Percentiles rank a stretch among this genome's conserved stretches.
These are phyloP conservation scores for Noccaea caerulescens DNA, from an alignment of 345 rosid genomes.

Conservation along the genomic window DNA sequence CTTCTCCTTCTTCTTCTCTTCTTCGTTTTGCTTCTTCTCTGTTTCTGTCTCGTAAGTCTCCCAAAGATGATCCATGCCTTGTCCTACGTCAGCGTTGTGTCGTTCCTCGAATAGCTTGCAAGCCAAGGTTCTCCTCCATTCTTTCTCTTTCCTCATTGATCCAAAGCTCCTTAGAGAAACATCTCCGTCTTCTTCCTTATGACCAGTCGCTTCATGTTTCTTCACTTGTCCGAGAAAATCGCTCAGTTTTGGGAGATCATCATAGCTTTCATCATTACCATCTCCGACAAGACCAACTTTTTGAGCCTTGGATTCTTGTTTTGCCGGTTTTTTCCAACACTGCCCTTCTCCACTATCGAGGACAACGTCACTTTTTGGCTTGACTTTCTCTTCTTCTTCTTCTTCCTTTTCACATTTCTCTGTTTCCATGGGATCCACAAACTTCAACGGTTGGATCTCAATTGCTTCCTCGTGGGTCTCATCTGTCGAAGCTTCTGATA, in stretches of 20 bases:
- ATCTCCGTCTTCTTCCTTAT: slow-evolving; percentile 27
- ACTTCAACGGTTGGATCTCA: slow-evolving; percentile 40
- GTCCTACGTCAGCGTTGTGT: slow-evolving; percentile 52
- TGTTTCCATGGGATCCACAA: slow-evolving; percentile 35
- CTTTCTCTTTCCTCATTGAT: slow-evolving; percentile 86
- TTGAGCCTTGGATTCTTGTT: slow-evolving; percentile 59
- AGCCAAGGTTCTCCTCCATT: slow-evolving; percentile 95
- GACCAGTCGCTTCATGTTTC: slow-evolving; percentile 23
- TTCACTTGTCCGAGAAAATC: slow-evolving; percentile 35
- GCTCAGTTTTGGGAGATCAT: slow-evolving; percentile 40
- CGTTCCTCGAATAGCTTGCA: slow-evolving; percentile 94
- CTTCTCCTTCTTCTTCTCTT: slow-evolving; percentile 39
- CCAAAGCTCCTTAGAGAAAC: slow-evolving; percentile 58
- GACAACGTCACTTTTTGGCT: slow-evolving; percentile 44
- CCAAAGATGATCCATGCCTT: slow-evolving; percentile 96
- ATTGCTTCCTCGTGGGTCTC: slow-evolving; percentile 7
- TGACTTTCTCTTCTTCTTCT: slow-evolving; percentile 55
- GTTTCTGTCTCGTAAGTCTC: slow-evolving; percentile 76
- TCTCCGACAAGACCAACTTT: slow-evolving; percentile 36
- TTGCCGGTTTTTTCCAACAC: slow-evolving; percentile 38
- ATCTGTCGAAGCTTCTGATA: slow-evolving; percentile 8
- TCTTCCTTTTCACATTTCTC: slow-evolving; percentile 54
- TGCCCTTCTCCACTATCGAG: slow-evolving; percentile 53
- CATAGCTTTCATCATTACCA: slow-evolving; percentile 32
- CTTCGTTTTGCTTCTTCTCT: slow-evolving; percentile 21